Percentiles rank a stretch among this genome's conserved stretches.
Conservation (phyloP, 75 land plant genomes). For the Picea glauca region DNA sequence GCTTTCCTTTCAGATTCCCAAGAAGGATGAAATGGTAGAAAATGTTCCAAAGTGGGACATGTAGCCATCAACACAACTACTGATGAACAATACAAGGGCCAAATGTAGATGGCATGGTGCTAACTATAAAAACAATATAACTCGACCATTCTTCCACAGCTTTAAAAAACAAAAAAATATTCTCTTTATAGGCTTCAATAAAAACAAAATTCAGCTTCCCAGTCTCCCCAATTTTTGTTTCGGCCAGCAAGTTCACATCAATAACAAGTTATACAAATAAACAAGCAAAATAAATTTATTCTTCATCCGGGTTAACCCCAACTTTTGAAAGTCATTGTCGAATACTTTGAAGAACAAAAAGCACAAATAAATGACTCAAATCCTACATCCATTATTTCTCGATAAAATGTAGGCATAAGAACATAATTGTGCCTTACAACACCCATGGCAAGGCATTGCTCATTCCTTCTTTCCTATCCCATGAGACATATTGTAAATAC, state of each 20-base stretch:
- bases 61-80: not conserved
- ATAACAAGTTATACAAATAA: not conserved
- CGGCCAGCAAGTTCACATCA: not conserved
- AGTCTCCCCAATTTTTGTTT: not conserved
- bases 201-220: not conserved
- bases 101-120: not conserved
- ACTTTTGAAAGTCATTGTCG: not conserved
- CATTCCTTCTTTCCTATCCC: conserved; percentile 6
- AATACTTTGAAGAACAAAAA: not conserved
- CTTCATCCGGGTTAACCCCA: not conserved
- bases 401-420: not conserved
- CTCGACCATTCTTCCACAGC: not conserved
- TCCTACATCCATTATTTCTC: not conserved
- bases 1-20: not conserved
- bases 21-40: not conserved
- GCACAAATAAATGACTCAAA: not conserved
- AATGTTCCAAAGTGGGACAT: not conserved
- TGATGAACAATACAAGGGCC: not conserved
- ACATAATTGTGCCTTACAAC: not conserved
- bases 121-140: not conserved
- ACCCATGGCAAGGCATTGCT: not conserved
- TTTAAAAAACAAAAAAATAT: not conserved
- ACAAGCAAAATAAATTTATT: not conserved
- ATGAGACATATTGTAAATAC: conserved; percentile 6
- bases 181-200: no score